Percentiles rank a stretch among this genome's conserved stretches.
Evolutionary conservation across 2,329 filamentous ascomycete species (phyloP).

Genomic region (Penicillium corylophilum): DNA sequence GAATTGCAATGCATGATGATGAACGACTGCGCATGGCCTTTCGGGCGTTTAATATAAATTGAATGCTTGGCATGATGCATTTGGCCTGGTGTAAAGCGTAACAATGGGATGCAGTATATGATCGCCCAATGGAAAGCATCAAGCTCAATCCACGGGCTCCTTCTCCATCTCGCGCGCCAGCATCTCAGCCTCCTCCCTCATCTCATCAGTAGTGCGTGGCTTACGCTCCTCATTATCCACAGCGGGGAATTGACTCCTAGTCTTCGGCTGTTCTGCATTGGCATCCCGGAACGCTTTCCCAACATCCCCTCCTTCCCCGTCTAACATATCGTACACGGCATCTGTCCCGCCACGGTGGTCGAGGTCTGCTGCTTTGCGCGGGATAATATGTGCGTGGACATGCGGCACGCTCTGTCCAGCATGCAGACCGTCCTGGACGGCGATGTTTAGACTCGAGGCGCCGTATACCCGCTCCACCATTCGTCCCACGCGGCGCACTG

Average conservation of each 20-base stretch:
- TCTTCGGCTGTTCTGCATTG: slow-evolving; percentile 42
- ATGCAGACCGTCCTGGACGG: slow-evolving; percentile 87
- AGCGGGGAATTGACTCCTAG: slow-evolving; percentile 62
- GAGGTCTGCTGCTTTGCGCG: slow-evolving; percentile 61
- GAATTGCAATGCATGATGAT: slow-evolving; percentile 14
- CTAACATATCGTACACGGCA: slow-evolving; percentile 78
- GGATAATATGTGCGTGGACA: slow-evolving; percentile 90
- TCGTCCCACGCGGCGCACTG: slow-evolving; percentile 76
- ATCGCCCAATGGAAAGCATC: not conserved
- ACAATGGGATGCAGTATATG: not conserved
- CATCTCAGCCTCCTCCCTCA: slow-evolving; percentile 73
- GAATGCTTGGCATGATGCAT: slow-evolving; percentile 1
- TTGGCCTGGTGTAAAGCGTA: not conserved
- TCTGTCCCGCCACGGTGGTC: slow-evolving; percentile 62
- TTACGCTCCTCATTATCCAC: slow-evolving; percentile 70
- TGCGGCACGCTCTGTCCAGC: slow-evolving; percentile 94
- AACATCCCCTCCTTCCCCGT: slow-evolving; percentile 81
- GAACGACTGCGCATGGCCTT: slow-evolving; percentile 9
- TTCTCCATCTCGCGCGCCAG: slow-evolving; percentile 48
- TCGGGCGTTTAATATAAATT: slow-evolving; percentile 7
- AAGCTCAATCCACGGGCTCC: slow-evolving; percentile 33
- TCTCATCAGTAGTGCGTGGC: slow-evolving; percentile 69
- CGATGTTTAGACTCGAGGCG: slow-evolving; percentile 82
- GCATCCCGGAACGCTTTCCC: slow-evolving; percentile 66
- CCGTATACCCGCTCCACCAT: slow-evolving; percentile 66